Conservation (phyloP, 2,329 filamentous ascomycete species). For the Penicillium paneum region DNA sequence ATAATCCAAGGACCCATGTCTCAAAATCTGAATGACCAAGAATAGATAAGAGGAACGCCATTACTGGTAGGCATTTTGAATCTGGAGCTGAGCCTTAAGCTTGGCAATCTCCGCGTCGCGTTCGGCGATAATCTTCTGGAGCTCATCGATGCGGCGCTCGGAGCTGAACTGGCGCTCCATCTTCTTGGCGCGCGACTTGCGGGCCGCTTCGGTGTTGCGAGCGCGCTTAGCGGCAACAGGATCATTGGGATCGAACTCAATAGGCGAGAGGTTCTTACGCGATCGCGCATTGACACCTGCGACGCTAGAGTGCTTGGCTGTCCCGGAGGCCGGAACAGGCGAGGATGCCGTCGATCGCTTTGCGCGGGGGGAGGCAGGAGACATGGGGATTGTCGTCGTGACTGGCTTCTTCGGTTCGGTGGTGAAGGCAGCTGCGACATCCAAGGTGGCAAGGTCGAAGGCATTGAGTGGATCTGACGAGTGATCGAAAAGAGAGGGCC, state of each 20-base stretch:
- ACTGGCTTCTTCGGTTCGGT: constrained; percentile 17
- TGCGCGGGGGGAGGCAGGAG: constrained; percentile 29
- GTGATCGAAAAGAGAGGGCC: constrained; percentile 62
- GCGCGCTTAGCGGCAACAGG: constrained; percentile 85
- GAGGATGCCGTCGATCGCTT: constrained; percentile 30
- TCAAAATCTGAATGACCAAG: neutral
- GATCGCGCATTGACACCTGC: constrained; percentile 70
- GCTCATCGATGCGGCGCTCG: constrained; percentile 67
- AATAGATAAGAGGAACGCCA: constrained; percentile 8
- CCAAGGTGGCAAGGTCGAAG: constrained; percentile 29
- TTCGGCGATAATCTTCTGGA: constrained; percentile 52
- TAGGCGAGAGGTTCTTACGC: constrained; percentile 76
- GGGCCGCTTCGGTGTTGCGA: constrained; percentile 87
- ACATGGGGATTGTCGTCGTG: constrained; percentile 26
- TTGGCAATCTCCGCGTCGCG: constrained; percentile 20
- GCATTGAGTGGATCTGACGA: constrained; percentile 19
- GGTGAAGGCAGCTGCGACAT: constrained; percentile 28
- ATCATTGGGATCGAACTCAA: constrained; percentile 72
- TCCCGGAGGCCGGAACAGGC: constrained; percentile 24
- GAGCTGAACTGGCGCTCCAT: constrained; percentile 71
- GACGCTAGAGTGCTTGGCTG: constrained; percentile 63
- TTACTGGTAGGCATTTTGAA: constrained; percentile 20
- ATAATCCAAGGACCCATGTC: neutral
- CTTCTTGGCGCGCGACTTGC: constrained; percentile 88
- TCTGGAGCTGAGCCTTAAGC: constrained; percentile 25